These are phyloP conservation scores for Hyphodiscus sp. DNA, from an alignment of 2,329 filamentous ascomycete genomes.

Conservation along the genomic window DNA sequence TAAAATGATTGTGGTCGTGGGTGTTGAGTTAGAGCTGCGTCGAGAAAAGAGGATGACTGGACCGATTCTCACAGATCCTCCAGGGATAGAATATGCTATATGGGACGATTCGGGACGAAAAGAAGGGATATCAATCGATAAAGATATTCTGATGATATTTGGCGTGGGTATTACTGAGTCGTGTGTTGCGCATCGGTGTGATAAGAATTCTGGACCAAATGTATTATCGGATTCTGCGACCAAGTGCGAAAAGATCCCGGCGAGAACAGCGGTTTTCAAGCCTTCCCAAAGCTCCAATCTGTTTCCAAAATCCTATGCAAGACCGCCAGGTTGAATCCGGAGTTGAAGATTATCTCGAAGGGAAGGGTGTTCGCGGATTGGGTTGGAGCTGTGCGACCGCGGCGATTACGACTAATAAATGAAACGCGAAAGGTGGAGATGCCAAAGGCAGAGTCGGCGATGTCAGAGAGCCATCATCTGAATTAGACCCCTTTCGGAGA, in stretches of 20 bases:
- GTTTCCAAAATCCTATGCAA: neutral
- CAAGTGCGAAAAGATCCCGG: neutral
- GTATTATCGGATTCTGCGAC: neutral
- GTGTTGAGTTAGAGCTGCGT: neutral
- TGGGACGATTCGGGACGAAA: neutral
- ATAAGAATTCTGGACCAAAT: neutral
- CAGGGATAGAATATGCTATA: slow-evolving; percentile 13
- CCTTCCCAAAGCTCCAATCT: neutral
- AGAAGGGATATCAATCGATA: neutral
- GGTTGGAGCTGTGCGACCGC: neutral
- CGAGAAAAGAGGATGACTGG: slow-evolving; percentile 1
- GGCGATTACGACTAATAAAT: neutral
- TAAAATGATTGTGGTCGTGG: slow-evolving; percentile 4
- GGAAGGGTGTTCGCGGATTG: neutral
- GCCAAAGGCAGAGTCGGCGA: neutral
- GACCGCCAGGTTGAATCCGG: neutral
- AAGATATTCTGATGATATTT: neutral
- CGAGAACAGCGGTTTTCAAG: neutral
- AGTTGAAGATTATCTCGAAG: neutral
- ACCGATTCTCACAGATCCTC: slow-evolving; percentile 8
- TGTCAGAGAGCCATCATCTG: neutral
- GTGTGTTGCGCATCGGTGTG: neutral
- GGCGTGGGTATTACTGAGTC: neutral
- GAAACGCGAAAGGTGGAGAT: neutral
- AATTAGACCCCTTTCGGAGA: neutral